Conservation (phyloP, 805 yeast species). For the Scheffersomyces spartinae region DNA sequence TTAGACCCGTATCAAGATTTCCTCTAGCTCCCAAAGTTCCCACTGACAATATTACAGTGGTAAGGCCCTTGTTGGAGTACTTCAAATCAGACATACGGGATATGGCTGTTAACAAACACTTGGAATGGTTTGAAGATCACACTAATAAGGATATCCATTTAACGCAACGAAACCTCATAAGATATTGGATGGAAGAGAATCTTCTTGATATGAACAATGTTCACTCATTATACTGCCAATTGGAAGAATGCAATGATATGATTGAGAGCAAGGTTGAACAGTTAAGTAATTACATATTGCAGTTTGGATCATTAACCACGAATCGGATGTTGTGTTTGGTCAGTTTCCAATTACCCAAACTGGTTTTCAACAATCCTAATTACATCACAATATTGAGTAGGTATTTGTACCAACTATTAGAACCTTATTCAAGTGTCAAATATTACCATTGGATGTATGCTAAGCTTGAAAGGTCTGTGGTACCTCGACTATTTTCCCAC, state of each 20-base stretch:
- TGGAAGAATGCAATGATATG: conserved; percentile 2
- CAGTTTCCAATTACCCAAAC: too few species aligned
- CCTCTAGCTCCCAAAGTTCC: conserved; percentile 15
- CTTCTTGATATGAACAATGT: conserved; percentile 13
- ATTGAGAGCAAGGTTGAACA: neutral
- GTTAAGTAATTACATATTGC: conserved; percentile 5
- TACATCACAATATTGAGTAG: neutral
- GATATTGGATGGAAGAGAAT: conserved; percentile 23
- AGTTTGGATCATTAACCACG: conserved; percentile 12
- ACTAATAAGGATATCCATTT: conserved; percentile 45
- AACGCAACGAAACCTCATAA: conserved; percentile 47
- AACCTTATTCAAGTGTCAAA: conserved; percentile 18
- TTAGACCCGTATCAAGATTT: conserved; percentile 18
- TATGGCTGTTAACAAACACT: conserved; percentile 27
- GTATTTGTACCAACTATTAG: conserved; percentile 2
- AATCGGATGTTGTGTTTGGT: too few species aligned
- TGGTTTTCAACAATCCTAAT: too few species aligned
- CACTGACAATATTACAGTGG: conserved; percentile 11
- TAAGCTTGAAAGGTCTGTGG: conserved; percentile 18
- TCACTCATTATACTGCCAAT: conserved; percentile 10
- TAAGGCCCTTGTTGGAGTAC: conserved; percentile 42
- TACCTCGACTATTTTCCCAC: too few species aligned
- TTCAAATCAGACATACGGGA: conserved; percentile 33
- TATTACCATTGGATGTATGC: conserved; percentile 31
- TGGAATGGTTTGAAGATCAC: conserved; percentile 62